Conservation (phyloP, 1,139 yeast genomes). For the Yamadazyma dendronema region DNA sequence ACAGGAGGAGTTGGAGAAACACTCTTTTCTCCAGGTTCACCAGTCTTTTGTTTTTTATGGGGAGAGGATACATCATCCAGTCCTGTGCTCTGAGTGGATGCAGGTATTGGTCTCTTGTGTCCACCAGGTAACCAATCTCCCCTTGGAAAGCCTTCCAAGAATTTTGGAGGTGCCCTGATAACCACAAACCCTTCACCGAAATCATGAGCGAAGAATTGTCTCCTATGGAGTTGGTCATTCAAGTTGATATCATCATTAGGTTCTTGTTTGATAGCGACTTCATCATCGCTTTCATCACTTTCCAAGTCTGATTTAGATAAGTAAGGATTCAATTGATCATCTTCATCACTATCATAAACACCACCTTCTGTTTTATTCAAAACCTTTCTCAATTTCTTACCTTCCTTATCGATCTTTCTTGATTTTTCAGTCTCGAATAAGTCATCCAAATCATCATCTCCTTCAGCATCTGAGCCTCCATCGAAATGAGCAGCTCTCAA, state of each 20-base stretch:
- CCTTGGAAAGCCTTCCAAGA: conserved; percentile 65
- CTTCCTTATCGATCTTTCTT: conserved; percentile 89
- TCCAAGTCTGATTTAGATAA: conserved; percentile 72
- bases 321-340: conserved; percentile 73
- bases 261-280: conserved; percentile 42
- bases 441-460: conserved; percentile 55
- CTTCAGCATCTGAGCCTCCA: conserved; percentile 59
- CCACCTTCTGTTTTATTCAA: conserved; percentile 86
- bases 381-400: conserved; percentile 80
- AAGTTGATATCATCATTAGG: conserved; percentile 30
- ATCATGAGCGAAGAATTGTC: conserved; percentile 46
- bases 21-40: conserved; percentile 11
- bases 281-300: conserved; percentile 42
- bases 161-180: conserved; percentile 60
- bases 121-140: conserved; percentile 85
- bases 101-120: conserved; percentile 30
- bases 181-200: conserved; percentile 66
- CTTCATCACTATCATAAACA: conserved; percentile 75
- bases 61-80: conserved; percentile 19
- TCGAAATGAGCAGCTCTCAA: conserved; percentile 74
- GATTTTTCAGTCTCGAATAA: conserved; percentile 58
- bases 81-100: conserved; percentile 29
- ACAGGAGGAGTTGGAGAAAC: conserved; percentile 17
- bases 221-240: conserved; percentile 15
- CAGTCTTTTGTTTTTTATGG: conserved; percentile 31